Evolutionary conservation across 148 eudicot genomes (phyloP), one percentile per base, ranked within the genome.

Genomic region (Mesembryanthemum crystallinum): DNA sequence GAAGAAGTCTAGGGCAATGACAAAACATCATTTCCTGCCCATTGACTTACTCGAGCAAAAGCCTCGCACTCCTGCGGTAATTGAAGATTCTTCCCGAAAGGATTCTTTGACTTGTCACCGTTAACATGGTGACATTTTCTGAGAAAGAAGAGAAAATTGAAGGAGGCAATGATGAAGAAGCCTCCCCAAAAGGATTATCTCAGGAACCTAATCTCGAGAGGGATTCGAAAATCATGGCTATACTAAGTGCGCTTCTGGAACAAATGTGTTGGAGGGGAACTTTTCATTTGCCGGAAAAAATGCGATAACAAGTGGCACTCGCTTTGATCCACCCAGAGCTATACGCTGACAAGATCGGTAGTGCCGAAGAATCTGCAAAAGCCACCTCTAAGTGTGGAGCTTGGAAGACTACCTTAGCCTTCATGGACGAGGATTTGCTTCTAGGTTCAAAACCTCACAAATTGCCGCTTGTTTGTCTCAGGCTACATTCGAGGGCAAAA

Each of bases 381-480:
- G 29, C n/a, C 3, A 9, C 32, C 8, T 8, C n/a, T 20, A 37
- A 35, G 10, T 72, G n/a, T 6, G 33, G 43, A 3, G 27, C 74
- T 12, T 71, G 47, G 29, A 71, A 32, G n/a, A 25, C 49, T 6
- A 42, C 64, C 14, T 0, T 71, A 2, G 3, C 29, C 20, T 71
- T 71, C 33, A 71, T 20, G 0, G 47, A 71, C 7, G 65, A 58
- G 5, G 49, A 72, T 35, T 23, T 72, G 30, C 29, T 72, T 3
- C 52, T 72, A 4, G 75, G 75, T 14, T 72, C 65, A 4, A 72
- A 72, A 14, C 33, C 6, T 3, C 65, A 35, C 1, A n/a, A 72
- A 61, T 27, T 57, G 58, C 0, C 67, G 37, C 0, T 24, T 59
- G 55, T 73, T 59, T 10, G 67, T 60, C 13, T 8, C 55, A 7